Conservation (phyloP, 2,329 filamentous ascomycete species). For the Chrysoporthe austroafricana region DNA sequence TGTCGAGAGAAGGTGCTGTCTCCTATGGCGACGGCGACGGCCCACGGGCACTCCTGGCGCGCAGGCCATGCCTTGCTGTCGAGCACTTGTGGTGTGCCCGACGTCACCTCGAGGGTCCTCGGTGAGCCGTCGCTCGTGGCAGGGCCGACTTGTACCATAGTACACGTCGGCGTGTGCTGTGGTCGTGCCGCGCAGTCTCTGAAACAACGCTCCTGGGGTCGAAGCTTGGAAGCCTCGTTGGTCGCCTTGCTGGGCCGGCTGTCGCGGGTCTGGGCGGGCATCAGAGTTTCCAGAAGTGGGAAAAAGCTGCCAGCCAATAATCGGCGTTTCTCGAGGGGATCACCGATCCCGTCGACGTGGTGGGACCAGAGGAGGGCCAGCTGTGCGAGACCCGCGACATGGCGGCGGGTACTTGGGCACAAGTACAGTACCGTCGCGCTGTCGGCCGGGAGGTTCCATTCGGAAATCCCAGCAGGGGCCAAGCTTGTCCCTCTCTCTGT, state of each 20-base stretch:
- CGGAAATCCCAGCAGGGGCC: neutral
- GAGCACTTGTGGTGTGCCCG: neutral
- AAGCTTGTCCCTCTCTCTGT: neutral
- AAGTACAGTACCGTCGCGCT: slow-evolving; percentile 1
- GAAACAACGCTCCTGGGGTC: neutral
- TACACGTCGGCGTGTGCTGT: neutral
- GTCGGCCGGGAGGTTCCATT: neutral
- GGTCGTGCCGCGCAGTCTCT: neutral
- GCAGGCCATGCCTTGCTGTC: neutral
- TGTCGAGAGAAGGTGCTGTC: no score
- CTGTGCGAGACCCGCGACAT: slow-evolving; percentile 5
- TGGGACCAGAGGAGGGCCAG: neutral
- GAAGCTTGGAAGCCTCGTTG: slow-evolving; percentile 2
- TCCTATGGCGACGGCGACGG: no score
- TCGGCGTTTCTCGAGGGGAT: slow-evolving; percentile 14
- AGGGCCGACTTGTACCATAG: neutral
- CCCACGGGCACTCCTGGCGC: neutral
- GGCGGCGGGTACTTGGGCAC: neutral
- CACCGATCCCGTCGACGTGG: slow-evolving; percentile 19
- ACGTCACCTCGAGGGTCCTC: neutral
- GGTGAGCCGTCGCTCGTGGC: neutral
- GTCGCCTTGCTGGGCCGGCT: slow-evolving; percentile 12
- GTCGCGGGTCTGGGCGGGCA: slow-evolving; percentile 8
- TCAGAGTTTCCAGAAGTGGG: slow-evolving; percentile 3
- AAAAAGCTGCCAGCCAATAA: slow-evolving; percentile 21